phyloP scores from a whole-genome alignment of 345 rosid genomes.

The Hirschfeldia incana region DNA sequence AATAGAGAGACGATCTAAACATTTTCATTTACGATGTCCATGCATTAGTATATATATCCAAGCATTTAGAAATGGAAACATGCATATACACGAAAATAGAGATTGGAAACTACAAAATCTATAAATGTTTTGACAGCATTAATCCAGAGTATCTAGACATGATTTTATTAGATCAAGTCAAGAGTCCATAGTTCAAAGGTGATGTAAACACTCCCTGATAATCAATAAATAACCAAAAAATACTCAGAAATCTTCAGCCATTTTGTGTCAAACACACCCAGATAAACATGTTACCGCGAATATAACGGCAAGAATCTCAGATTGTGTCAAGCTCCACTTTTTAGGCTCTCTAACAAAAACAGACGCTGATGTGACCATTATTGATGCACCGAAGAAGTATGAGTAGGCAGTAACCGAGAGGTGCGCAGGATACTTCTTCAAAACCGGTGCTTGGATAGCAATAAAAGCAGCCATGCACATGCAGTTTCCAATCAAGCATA shows the following conservation, averaged over 20 bases:
- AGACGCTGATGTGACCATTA: conserved; percentile 43
- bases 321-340: conserved; percentile 74
- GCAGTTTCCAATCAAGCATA: conserved; percentile 40
- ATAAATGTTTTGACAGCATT: not conserved
- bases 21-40: no score
- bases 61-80: not conserved
- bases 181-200: conserved; percentile 82
- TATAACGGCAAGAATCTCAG: conserved; percentile 74
- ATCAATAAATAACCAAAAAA: no score
- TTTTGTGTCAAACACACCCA: not conserved
- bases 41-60: not conserved
- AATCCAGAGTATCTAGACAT: conserved; percentile 21
- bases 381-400: conserved; percentile 60
- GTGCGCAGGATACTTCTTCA: conserved; percentile 76
- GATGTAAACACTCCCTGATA: conserved; percentile 82
- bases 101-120: not conserved
- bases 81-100: not conserved
- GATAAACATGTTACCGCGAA: conserved; percentile 53
- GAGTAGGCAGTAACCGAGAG: conserved; percentile 80
- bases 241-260: not conserved
- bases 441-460: conserved; percentile 82
- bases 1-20: not conserved
- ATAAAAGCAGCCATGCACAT: conserved; percentile 94
- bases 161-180: conserved; percentile 65
- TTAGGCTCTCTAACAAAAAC: conserved; percentile 58